Base-by-base conservation (phyloP, 768 basidiomycete species). In the Cyclocybe cylindracea region DNA sequence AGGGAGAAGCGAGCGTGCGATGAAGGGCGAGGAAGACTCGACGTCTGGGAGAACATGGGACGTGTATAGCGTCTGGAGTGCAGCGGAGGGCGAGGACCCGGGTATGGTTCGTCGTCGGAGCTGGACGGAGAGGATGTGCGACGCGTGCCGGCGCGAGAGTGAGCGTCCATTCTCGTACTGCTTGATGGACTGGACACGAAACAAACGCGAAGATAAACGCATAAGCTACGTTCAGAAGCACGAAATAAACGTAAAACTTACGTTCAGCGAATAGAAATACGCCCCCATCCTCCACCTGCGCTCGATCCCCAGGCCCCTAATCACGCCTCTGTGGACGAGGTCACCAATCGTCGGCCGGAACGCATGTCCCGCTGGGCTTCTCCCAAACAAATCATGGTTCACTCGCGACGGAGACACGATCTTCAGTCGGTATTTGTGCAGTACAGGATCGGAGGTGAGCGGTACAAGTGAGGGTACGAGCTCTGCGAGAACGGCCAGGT, bases 381-480 rank as follows among this genome's bases (percentile, higher is more conserved):
- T 75, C 1, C 78, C 84, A 61, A 88, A 88, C 34, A 90, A 70
- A 31, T 78, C 78, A 56, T 90, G 87, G 29, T 77, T 70, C 31
- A 91, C 68, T 24, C 88, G 82, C 24, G 87, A 87, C 7, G 89
- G 87, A 14, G 81, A 78, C 13, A 86, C 75, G 32, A 87, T 73
- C 39, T 70, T 77, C 51, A 89, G 64, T 10, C 89, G 81, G 50
- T 78, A 74, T 40, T 73, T 78, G 59, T 89, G 86, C 32, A 91
- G 68, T 8, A 84, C 76, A 0, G 83, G 85, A 63, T 90, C 87
- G 6, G 74, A 65, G 9, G 85, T 78, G 46, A 89, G 71, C 6
- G 61, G 62, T 7, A 76, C 74, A 6, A 89, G 71, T 18, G 64
- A 53, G 24, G 75, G 80, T 46, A 71, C 77, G 24, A 78, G 71